phyloP scores from a whole-genome alignment of 345 rosid species.

The Syzygium grande region DNA sequence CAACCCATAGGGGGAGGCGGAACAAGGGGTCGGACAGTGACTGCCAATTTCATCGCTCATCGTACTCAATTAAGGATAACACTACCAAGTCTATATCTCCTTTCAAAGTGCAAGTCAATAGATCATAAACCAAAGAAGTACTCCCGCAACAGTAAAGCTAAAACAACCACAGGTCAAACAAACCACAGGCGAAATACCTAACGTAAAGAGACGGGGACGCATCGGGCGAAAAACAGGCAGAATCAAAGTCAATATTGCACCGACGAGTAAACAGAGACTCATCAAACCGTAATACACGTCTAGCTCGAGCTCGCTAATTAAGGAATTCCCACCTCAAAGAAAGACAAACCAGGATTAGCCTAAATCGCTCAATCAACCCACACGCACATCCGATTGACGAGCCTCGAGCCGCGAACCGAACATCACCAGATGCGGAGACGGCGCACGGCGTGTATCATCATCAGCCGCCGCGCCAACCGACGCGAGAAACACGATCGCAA shows the following conservation, averaged over 20 bases:
- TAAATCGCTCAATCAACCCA: background rate
- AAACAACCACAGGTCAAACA: background rate
- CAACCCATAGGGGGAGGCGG: background rate
- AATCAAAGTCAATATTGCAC: background rate
- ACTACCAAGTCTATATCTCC: background rate
- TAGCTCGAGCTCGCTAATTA: background rate
- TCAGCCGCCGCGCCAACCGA: background rate
- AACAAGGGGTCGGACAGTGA: background rate
- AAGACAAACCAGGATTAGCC: background rate
- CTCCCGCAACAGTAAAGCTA: background rate
- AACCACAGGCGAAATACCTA: background rate
- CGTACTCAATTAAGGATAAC: background rate
- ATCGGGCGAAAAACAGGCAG: background rate
- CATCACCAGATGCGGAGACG: background rate
- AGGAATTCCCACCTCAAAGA: background rate
- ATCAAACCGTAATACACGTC: background rate
- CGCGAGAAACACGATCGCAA: background rate
- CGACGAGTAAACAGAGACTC: background rate
- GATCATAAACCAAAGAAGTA: background rate
- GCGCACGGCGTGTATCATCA: background rate
- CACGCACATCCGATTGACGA: background rate
- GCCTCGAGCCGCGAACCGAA: background rate
- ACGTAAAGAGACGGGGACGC: background rate
- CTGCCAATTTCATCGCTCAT: background rate
- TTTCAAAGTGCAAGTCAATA: background rate